Evolutionary conservation across 2,329 filamentous ascomycete species (phyloP).

Genomic region (Colletotrichum sp.): DNA sequence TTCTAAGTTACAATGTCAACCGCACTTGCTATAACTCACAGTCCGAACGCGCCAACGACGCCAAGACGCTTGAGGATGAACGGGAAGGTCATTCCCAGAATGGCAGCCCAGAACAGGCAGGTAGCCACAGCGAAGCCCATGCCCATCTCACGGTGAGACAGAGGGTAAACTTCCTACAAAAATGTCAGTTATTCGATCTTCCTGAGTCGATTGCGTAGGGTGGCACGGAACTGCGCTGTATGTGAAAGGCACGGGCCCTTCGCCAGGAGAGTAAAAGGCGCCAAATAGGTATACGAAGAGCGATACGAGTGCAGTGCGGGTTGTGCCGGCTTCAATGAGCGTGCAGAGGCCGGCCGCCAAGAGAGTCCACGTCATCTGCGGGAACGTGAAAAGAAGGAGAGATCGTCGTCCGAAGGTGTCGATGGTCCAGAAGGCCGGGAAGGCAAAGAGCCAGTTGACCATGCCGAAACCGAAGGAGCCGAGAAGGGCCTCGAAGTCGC

Average conservation of each 20-base stretch:
- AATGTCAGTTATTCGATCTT: neutral
- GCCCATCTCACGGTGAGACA: constrained; percentile 73
- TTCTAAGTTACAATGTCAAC: neutral
- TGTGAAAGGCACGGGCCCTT: constrained; percentile 71
- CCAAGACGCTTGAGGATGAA: constrained; percentile 52
- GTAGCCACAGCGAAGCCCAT: constrained; percentile 75
- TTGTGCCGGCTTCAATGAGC: constrained; percentile 39
- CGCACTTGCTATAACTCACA: constrained; percentile 24
- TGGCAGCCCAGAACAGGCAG: constrained; percentile 64
- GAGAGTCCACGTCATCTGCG: constrained; percentile 64
- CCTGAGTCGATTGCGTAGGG: neutral
- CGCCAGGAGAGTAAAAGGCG: constrained; percentile 40
- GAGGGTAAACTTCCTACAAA: constrained; percentile 65
- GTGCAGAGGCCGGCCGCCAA: constrained; percentile 62
- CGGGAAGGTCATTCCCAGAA: constrained; percentile 69
- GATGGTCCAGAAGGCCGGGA: constrained; percentile 60
- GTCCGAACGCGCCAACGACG: constrained; percentile 47
- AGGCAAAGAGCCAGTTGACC: constrained; percentile 65
- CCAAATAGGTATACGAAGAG: constrained; percentile 39
- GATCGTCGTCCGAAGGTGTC: constrained; percentile 57
- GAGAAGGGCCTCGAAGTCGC: constrained; percentile 55
- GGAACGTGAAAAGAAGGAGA: constrained; percentile 63
- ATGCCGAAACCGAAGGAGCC: constrained; percentile 55
- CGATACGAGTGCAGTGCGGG: constrained; percentile 52
- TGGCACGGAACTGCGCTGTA: constrained; percentile 57